These are phyloP conservation scores for Aspergillus steynii DNA, from an alignment of 495 filamentous ascomycete genomes.

Conservation along the genomic window DNA sequence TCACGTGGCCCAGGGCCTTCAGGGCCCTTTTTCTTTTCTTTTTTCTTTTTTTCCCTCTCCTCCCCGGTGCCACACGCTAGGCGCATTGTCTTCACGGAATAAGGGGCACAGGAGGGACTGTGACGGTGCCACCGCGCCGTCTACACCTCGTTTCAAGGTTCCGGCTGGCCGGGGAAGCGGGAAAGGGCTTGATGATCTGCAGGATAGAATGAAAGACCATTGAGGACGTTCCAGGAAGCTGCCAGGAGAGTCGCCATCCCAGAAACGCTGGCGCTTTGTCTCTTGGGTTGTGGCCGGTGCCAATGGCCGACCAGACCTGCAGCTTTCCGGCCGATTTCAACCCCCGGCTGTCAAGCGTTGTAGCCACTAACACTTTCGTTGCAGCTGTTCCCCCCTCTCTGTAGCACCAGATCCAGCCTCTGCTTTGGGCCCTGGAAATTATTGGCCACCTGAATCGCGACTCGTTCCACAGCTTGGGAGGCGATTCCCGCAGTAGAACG, in stretches of 20 bases:
- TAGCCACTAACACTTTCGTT: slow-evolving; percentile 15
- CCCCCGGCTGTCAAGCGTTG: slow-evolving; percentile 18
- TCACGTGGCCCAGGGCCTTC: background rate
- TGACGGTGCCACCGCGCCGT: slow-evolving; percentile 15
- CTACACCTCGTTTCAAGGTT: slow-evolving; percentile 22
- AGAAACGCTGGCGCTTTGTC: slow-evolving; percentile 14
- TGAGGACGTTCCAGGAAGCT: slow-evolving; percentile 8
- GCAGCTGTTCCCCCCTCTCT: slow-evolving; percentile 7
- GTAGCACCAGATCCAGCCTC: slow-evolving; percentile 28
- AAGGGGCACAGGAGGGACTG: slow-evolving; percentile 6
- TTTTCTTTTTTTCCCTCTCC: background rate
- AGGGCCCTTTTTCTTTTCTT: too few species aligned
- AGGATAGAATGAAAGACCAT: slow-evolving; percentile 19
- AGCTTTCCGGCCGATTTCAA: slow-evolving; percentile 16
- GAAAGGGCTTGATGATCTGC: slow-evolving; percentile 22
- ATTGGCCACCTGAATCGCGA: slow-evolving; percentile 20
- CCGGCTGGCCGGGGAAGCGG: slow-evolving; percentile 29
- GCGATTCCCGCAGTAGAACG: slow-evolving; percentile 16
- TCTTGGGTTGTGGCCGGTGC: slow-evolving; percentile 17
- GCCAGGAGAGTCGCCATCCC: slow-evolving; percentile 13
- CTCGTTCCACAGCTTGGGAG: slow-evolving; percentile 18
- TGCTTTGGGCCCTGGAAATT: slow-evolving; percentile 6
- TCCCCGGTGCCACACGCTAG: background rate
- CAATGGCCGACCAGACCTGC: slow-evolving; percentile 14
- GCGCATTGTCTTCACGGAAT: slow-evolving; percentile 1